Base-by-base conservation (phyloP, 441 rosid species). In the Pelargonium myrrhifolium region DNA sequence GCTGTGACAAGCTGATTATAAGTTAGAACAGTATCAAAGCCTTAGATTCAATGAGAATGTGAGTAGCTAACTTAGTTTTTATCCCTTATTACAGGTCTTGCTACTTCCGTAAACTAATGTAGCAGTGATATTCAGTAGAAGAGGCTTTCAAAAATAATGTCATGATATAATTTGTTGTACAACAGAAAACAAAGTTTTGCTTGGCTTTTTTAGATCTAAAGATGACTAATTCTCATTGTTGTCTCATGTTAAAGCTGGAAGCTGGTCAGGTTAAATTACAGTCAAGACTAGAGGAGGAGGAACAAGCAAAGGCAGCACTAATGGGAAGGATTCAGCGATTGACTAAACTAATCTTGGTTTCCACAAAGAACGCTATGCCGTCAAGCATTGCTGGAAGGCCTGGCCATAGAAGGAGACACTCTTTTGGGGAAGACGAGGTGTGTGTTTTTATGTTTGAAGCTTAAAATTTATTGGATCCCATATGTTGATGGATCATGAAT, bases 391-490 rank as follows among this genome's bases (percentile, higher is more conserved):
- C 88, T 71, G 96, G 81, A 75, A 80, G 84, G 72, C 82, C 86
- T 69, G 85, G 83, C 67, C 82, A 87, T 76, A 78, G 83, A 74
- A 79, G 96, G 77, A 91, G 96, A 80, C 97, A 89, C 83, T 86
- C 98, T 72, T 88, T 92, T 72, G 98, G 94, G 65, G 99, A 94
- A 81, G 99, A 94, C 74, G 99, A 94, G 97, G 97, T 91, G 62
- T 55, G 71, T 62, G 60, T 59, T 53, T 14, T 53, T 31, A 24
- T 68, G 42, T 69, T 47, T 92, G 28, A 58, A 58, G 35, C 35
- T 58, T 58, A 58, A 22, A n/a, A 9, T 22, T 58, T 58, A 31
- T 58, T 22, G 11, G 62, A 21, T 10, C 24, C 35, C 1, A 58
- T 58, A 3, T 22, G 15, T 11, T 58, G 62, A 56, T 56, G 62